Conservation (phyloP, 352 stramenopile species). For the Aphanomyces stellatus region DNA sequence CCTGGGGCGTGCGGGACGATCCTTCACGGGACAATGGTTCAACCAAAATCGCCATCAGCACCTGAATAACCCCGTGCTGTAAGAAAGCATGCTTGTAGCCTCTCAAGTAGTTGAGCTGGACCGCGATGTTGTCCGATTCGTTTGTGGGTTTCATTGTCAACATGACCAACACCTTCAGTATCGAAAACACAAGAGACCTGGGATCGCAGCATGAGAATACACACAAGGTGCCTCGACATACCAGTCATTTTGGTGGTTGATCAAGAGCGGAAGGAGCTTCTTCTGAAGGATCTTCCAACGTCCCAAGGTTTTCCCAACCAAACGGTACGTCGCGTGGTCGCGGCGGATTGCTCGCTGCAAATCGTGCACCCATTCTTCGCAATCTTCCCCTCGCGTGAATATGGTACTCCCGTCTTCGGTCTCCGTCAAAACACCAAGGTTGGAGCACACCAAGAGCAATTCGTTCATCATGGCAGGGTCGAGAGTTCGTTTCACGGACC, state of each 20-base stretch:
- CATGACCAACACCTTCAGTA: constrained; percentile 87
- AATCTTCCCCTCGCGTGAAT: constrained; percentile 78
- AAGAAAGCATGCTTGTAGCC: constrained; percentile 85
- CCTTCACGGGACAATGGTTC: constrained; percentile 65
- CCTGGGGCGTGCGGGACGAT: constrained; percentile 38
- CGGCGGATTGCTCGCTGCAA: constrained; percentile 70
- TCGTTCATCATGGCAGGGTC: constrained; percentile 82
- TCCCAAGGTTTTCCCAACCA: constrained; percentile 76
- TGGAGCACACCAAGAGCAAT: constrained; percentile 81
- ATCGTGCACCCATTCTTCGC: constrained; percentile 77
- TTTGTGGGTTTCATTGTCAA: constrained; percentile 77
- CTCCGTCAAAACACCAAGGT: constrained; percentile 66
- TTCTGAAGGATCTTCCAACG: constrained; percentile 85
- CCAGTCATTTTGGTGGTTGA: constrained; percentile 84
- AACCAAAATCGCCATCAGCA: constrained; percentile 81
- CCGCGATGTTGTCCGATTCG: constrained; percentile 68
- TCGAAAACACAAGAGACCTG: constrained; percentile 77
- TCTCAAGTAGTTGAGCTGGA: constrained; percentile 71
- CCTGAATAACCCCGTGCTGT: constrained; percentile 48
- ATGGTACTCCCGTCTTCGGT: constrained; percentile 41
- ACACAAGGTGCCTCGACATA: too few relatives aligned
- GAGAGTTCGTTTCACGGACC: constrained; percentile 28
- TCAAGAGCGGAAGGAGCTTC: constrained; percentile 73
- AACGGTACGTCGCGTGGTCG: constrained; percentile 73
- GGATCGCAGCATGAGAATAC: background rate